Base-by-base conservation (phyloP, 2,329 filamentous ascomycete genomes). In the Calonectria pseudoturangicola region DNA sequence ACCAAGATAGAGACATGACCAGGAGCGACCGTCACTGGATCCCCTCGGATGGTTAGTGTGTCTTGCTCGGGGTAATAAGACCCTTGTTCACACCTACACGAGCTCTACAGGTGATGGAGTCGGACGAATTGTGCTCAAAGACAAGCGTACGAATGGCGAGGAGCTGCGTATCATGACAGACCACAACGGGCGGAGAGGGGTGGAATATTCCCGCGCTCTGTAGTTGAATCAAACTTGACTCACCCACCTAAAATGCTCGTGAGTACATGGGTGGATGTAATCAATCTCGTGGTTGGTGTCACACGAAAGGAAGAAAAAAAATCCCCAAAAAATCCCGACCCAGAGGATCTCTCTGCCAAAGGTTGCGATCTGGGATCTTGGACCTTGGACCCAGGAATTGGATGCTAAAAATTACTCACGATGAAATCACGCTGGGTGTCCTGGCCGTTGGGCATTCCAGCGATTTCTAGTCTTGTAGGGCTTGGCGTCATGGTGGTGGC, bases 361-460 rank as follows among this genome's bases (percentile, higher is more conserved):
- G 41, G 41, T 58, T 65, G 50, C 33, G 66, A 33, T 33, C 54
- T 30, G 47, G n/a, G 51, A 56, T 28, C 39, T 39, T n/a, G 68
- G 66, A 48, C 47, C 63, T 64, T 51, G 58, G 67, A 71, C 72
- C 56, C 62, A 58, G 63, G 63, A 28, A 56, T 58, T 66, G 62
- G 63, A 58, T 72, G 64, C 68, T 56, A 64, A 70, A 70, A 65
- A 41, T 56, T 70, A 48, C 51, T 71, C 45, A 51, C 36, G 39
- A 75, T 79, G 76, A 77, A 76, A 74, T 79, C 76, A 79, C 73
- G 63, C 45, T 36, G 50, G 28, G 45, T 30, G 25, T 18, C 60
- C 12, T 63, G 43, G 18, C 39, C 30, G 47, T 58, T 56, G 48
- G 39, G 65, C 66, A 70, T 67, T 71, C 66, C 58, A 50, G 67